phyloP scores from a whole-genome alignment of 257 asterid genomes.

The Echites panduratus region DNA sequence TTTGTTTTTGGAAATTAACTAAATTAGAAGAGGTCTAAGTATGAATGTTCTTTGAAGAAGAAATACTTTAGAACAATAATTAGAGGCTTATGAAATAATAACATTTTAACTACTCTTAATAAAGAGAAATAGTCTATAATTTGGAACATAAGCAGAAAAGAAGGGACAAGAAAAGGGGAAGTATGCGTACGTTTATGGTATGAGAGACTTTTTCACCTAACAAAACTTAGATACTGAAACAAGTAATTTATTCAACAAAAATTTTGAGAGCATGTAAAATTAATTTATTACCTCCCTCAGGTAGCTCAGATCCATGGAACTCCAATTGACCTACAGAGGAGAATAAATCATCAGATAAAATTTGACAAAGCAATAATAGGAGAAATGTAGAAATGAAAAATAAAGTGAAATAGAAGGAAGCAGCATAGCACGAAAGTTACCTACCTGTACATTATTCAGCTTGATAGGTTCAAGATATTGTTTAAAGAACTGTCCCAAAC shows the following conservation, averaged over 20 bases:
- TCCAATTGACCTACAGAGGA: constrained; percentile 78
- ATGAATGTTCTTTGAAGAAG: too few species aligned
- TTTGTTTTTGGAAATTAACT: too few species aligned
- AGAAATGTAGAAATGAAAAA: constrained; percentile 16
- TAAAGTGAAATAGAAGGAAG: neutral
- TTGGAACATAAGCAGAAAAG: too few species aligned
- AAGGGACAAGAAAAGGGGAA: too few species aligned
- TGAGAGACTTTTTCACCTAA: neutral
- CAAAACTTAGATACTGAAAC: neutral
- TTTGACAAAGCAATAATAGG: constrained; percentile 15
- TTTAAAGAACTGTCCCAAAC: constrained; percentile 93
- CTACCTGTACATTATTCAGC: constrained; percentile 84
- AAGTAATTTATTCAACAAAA: neutral
- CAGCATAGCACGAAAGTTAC: constrained; percentile 14
- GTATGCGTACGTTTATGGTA: too few species aligned
- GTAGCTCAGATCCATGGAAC: constrained; percentile 85
- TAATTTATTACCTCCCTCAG: constrained; percentile 67
- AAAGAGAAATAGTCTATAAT: too few species aligned
- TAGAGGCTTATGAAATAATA: too few species aligned
- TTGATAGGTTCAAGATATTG: constrained; percentile 94
- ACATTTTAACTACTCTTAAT: too few species aligned
- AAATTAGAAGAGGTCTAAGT: too few species aligned
- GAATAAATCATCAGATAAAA: constrained; percentile 17
- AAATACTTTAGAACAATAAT: too few species aligned
- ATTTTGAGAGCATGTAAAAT: constrained; percentile 5